These are phyloP conservation scores for Metschnikowia matae DNA, from an alignment of 805 yeast species.

Conservation along the genomic window DNA sequence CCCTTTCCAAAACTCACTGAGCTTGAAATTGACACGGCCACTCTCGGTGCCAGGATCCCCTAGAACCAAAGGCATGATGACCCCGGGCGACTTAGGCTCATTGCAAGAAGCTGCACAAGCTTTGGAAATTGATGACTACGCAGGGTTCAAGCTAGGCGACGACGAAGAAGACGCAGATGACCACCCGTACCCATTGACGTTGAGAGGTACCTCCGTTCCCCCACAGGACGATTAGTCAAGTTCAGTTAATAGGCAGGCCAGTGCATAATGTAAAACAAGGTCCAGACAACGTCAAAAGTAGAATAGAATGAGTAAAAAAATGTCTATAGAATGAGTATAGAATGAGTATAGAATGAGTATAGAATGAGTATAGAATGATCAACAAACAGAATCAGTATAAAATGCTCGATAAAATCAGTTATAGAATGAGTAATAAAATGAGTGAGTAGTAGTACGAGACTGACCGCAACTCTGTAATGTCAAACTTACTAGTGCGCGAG, in stretches of 20 bases:
- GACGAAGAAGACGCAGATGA: constrained; percentile 37
- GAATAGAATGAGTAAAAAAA: no score
- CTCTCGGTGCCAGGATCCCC: constrained; percentile 98
- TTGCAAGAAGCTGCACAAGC: constrained; percentile 82
- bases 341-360: no score
- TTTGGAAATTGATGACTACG: constrained; percentile 71
- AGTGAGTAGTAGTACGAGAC: no score
- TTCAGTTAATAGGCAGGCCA: not conserved
- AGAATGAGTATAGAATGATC: no score
- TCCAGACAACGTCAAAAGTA: no score
- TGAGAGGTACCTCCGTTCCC: constrained; percentile 47
- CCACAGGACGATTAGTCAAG: constrained; percentile 23
- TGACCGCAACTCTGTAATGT: no score
- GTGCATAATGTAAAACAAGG: not conserved
- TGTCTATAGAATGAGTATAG: no score
- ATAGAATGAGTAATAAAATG: no score
- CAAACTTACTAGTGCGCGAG: not conserved
- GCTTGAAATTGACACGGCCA: constrained; percentile 80
- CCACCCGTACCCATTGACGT: constrained; percentile 42
- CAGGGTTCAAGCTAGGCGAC: constrained; percentile 49
- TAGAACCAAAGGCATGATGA: constrained; percentile 74
- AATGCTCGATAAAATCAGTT: no score
- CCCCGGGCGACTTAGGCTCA: constrained; percentile 98
- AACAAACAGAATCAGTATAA: no score
- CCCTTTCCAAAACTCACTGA: constrained; percentile 43